phyloP scores from a whole-genome alignment of 2,329 filamentous ascomycete species.

The Gaeumannomyces sp. region DNA sequence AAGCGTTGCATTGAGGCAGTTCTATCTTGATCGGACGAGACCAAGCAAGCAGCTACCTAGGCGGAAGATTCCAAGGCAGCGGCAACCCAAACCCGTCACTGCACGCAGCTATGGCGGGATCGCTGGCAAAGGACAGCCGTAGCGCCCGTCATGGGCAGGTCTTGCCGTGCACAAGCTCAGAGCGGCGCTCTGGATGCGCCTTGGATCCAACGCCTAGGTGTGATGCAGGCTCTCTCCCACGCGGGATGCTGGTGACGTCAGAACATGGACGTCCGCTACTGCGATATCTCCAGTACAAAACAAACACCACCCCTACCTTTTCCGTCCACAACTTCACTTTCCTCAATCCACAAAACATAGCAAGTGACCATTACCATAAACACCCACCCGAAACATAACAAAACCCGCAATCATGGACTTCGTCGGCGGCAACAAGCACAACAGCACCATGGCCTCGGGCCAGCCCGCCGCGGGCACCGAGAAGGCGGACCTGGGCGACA shows the following conservation, averaged over 20 bases:
- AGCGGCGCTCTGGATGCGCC: too few relatives aligned
- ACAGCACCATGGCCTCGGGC: not conserved
- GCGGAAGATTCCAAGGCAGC: not conserved
- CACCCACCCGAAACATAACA: not conserved
- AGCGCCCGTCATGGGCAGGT: not conserved
- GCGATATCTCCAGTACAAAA: not conserved
- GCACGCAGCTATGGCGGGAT: not conserved
- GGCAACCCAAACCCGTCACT: not conserved
- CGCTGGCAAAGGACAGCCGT: not conserved
- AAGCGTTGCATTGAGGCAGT: not conserved
- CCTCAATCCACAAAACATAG: not conserved
- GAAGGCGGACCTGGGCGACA: slow-evolving; percentile 21
- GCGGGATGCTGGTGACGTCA: not conserved
- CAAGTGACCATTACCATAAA: not conserved
- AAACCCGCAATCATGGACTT: slow-evolving; percentile 4
- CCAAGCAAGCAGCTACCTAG: not conserved
- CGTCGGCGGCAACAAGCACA: slow-evolving; percentile 1
- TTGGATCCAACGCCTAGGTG: too few relatives aligned
- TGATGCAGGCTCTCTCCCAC: too few relatives aligned
- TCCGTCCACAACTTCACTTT: not conserved
- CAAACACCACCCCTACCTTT: not conserved
- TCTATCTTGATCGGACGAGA: not conserved
- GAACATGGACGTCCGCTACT: not conserved
- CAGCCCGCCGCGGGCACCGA: slow-evolving; percentile 8
- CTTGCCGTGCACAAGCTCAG: too few relatives aligned